Percentiles rank a stretch among this genome's conserved stretches.
These are phyloP conservation scores for Colletotrichum sp. DNA, from an alignment of 2,329 filamentous ascomycete species.

Conservation along the genomic window DNA sequence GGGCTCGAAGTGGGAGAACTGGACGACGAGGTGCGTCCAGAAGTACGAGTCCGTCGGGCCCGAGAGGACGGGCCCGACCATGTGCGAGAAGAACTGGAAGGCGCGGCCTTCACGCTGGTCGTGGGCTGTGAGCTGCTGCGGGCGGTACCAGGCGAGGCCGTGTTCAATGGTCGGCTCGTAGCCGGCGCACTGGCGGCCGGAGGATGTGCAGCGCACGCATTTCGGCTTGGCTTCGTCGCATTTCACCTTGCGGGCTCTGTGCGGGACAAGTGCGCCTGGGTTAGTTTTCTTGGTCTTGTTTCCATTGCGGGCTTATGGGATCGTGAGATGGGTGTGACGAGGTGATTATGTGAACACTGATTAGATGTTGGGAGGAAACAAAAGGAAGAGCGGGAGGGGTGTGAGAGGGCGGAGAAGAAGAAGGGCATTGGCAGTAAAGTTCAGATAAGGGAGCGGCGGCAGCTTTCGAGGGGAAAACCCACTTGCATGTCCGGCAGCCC, in stretches of 20 bases:
- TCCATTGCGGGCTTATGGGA: neutral
- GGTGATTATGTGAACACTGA: neutral
- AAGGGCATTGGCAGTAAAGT: neutral
- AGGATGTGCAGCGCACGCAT: slow-evolving; percentile 58
- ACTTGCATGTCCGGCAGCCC: slow-evolving; percentile 62
- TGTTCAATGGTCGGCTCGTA: slow-evolving; percentile 9
- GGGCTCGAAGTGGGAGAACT: slow-evolving; percentile 48
- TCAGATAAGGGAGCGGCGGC: neutral
- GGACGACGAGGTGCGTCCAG: slow-evolving; percentile 51
- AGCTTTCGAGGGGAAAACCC: slow-evolving; percentile 28
- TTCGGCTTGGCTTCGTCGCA: slow-evolving; percentile 60
- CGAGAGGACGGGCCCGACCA: slow-evolving; percentile 13
- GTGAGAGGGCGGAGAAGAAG: neutral
- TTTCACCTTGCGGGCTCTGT: slow-evolving; percentile 59
- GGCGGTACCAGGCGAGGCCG: slow-evolving; percentile 18
- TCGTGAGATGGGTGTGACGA: neutral
- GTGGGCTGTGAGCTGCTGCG: slow-evolving; percentile 18
- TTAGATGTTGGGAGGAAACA: neutral
- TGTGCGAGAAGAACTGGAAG: slow-evolving; percentile 18
- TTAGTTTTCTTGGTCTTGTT: neutral
- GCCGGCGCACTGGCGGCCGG: slow-evolving; percentile 45
- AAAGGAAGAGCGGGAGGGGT: neutral
- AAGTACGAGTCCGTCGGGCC: slow-evolving; percentile 32
- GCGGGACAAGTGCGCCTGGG: neutral
- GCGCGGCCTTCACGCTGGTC: slow-evolving; percentile 23